phyloP scores from a whole-genome alignment of 1,284 basidiomycete genomes.

The Dichomitus squalens region DNA sequence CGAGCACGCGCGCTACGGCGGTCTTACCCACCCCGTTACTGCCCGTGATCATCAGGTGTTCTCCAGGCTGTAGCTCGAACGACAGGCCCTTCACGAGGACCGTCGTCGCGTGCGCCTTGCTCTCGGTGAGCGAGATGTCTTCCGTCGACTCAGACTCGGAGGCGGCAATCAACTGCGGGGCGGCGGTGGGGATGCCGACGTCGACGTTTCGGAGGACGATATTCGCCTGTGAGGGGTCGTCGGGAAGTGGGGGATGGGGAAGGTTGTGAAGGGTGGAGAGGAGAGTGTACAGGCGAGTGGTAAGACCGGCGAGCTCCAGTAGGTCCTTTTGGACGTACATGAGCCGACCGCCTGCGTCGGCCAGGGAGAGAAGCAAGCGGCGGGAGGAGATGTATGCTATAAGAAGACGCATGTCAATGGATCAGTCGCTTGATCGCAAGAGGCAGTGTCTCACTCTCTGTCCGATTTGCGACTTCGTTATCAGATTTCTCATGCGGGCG shows the following conservation, averaged over 20 bases:
- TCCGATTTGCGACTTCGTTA: slow-evolving; percentile 32
- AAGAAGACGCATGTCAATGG: neutral
- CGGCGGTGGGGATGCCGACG: slow-evolving; percentile 77
- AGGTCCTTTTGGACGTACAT: slow-evolving; percentile 94
- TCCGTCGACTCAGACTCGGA: slow-evolving; percentile 8
- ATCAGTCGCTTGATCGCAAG: neutral
- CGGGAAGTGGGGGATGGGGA: slow-evolving; percentile 43
- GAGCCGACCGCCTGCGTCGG: slow-evolving; percentile 91
- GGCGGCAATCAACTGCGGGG: slow-evolving; percentile 16
- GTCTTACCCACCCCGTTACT: slow-evolving; percentile 96
- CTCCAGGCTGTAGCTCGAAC: slow-evolving; percentile 72
- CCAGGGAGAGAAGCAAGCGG: slow-evolving; percentile 89
- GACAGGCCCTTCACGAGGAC: slow-evolving; percentile 77
- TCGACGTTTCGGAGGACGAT: slow-evolving; percentile 60
- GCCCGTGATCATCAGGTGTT: slow-evolving; percentile 94
- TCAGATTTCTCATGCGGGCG: slow-evolving; percentile 14
- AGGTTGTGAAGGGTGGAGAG: slow-evolving; percentile 85
- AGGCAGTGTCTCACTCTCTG: slow-evolving; percentile 46
- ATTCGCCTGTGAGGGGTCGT: slow-evolving; percentile 32
- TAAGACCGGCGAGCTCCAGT: slow-evolving; percentile 91
- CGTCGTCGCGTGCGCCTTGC: slow-evolving; percentile 15
- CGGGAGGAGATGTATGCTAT: slow-evolving; percentile 95
- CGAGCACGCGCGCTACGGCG: slow-evolving; percentile 87
- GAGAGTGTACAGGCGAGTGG: slow-evolving; percentile 87
- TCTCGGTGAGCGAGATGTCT: slow-evolving; percentile 31